Base-by-base conservation (phyloP, 2,329 filamentous ascomycete genomes). In the Eutypella sp. region DNA sequence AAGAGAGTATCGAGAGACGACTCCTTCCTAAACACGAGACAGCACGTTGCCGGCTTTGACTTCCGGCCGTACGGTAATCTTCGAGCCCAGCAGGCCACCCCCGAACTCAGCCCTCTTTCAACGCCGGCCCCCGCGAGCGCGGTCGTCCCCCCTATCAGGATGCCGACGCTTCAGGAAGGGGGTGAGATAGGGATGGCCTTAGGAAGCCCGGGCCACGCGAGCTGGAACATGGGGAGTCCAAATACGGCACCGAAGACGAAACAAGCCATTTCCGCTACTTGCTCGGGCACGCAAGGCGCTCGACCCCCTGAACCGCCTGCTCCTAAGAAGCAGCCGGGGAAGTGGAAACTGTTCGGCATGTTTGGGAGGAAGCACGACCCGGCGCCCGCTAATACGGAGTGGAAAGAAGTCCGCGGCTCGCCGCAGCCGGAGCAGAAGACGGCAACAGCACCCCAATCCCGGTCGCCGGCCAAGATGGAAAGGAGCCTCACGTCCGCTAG, bases 111-210 rank as follows among this genome's bases (percentile, higher is more conserved):
- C 52, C 68, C 69, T 5, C 57, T 54, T 34, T 58, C 59, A 4
- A 60, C 61, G 36, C 55, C 64, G 36, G 27, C 48, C 19, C 60
- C 63, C 19, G 59, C 50, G 20, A 53, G 61, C 24, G 52, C 54
- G 37, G 65, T 64, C 15, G 58, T 66, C 22, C 61, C 66, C 19
- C 47, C 44, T 20, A 58, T 67, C 19, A 65, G 47, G 72, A 71
- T 8, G 55, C 70, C 43, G 63, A 59, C 24, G 70, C 71, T 2
- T 65, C 68, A 7, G 70, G 38, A 67, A 70, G 49, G 16, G 43
- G 40, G 15, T 5, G 73, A 70, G 54, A 89, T 90, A 50, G 87
- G 87, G 9, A 83, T 90, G 74, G 86, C 86, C 1, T 67, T 89
- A 46, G 86, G 85, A 25, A 89, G 85, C 57, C 86, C 86, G 20